Evolutionary conservation across 768 basidiomycete genomes (phyloP).

Genomic region (Rhodotorula paludigena): DNA sequence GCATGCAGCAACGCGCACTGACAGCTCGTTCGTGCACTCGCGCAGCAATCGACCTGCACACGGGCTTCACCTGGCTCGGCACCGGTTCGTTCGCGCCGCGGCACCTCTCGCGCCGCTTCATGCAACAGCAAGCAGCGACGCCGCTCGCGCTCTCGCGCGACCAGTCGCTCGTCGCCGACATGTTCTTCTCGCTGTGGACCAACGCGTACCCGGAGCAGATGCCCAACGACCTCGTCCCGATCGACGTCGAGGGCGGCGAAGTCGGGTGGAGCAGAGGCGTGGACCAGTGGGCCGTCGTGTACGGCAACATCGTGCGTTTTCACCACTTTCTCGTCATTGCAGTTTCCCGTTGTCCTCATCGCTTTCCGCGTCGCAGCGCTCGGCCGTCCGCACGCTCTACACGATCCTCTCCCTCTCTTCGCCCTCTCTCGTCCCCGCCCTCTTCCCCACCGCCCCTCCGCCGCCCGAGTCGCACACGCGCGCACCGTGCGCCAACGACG

Average conservation of each 20-base stretch:
- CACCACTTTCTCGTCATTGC: neutral
- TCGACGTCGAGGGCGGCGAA: slow-evolving; percentile 31
- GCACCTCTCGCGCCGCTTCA: slow-evolving; percentile 19
- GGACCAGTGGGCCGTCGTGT: slow-evolving; percentile 18
- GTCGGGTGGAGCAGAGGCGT: slow-evolving; percentile 16
- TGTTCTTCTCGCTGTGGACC: slow-evolving; percentile 36
- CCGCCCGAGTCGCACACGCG: slow-evolving; percentile 28
- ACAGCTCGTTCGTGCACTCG: neutral
- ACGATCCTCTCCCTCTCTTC: slow-evolving; percentile 19
- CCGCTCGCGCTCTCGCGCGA: slow-evolving; percentile 10
- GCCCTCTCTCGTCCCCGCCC: slow-evolving; percentile 18
- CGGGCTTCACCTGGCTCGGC: slow-evolving; percentile 35
- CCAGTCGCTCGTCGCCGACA: slow-evolving; percentile 26
- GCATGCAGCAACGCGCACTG: neutral
- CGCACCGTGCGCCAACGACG: slow-evolving; percentile 35
- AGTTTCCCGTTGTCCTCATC: no score
- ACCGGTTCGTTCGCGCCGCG: slow-evolving; percentile 24
- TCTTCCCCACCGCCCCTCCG: slow-evolving; percentile 31
- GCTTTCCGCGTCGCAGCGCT: slow-evolving; percentile 1
- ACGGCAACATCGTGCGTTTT: slow-evolving; percentile 14
- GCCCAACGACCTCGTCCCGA: slow-evolving; percentile 14
- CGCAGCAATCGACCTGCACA: slow-evolving; percentile 25
- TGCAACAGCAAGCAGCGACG: slow-evolving; percentile 20
- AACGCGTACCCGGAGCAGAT: slow-evolving; percentile 37
- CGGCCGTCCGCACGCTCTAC: slow-evolving; percentile 23